These are phyloP conservation scores for Geranium rotundifolium DNA, from an alignment of 345 rosid species.

Conservation along the genomic window DNA sequence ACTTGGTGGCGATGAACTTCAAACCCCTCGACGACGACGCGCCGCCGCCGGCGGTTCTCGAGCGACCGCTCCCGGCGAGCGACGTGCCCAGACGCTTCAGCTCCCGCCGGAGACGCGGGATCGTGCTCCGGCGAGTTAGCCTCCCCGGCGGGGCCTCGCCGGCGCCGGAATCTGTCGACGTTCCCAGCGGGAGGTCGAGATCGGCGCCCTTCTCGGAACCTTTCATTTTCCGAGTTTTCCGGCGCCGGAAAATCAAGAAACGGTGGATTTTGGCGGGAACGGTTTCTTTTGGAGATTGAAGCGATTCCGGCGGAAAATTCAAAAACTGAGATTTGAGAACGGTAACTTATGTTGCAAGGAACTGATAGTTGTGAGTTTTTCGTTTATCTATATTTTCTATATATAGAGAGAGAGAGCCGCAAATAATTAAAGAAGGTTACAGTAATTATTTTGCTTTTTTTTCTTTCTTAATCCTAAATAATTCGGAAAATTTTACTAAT, in stretches of 20 bases:
- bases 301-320: no score
- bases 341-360: no score
- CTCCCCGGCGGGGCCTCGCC: conserved; percentile 1
- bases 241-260: conserved; percentile 3
- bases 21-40: conserved; percentile 82
- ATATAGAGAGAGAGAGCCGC: no score
- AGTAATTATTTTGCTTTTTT: no score
- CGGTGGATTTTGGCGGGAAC: no score
- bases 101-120: conserved; percentile 70
- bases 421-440: no score
- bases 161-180: conserved; percentile 10
- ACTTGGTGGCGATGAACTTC: conserved; percentile 57
- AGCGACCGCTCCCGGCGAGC: conserved; percentile 48
- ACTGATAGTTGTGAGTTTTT: no score
- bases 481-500: no score
- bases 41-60: conserved; percentile 57
- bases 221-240: conserved; percentile 27
- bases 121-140: conserved; percentile 58
- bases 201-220: conserved; percentile 74
- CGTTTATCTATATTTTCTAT: no score
- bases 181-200: conserved; percentile 43
- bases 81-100: conserved; percentile 54
- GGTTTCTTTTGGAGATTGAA: no score
- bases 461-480: no score
- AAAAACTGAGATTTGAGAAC: no score